phyloP scores from a whole-genome alignment of 129 eudicot species.

The Flaveria bidentis region DNA sequence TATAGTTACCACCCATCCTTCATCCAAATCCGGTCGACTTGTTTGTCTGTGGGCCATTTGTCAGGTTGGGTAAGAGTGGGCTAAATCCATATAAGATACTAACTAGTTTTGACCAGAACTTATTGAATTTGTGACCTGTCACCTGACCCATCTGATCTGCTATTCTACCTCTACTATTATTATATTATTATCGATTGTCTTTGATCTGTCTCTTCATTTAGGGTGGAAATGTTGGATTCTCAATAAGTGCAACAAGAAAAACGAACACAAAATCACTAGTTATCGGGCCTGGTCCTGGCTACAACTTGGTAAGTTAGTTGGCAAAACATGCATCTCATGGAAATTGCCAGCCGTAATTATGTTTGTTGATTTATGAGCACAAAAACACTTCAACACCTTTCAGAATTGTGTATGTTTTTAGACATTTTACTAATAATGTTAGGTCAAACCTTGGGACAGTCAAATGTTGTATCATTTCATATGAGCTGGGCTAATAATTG shows the following conservation, averaged over 20 bases:
- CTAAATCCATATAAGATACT: neutral
- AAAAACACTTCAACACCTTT: neutral
- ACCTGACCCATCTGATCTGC: neutral
- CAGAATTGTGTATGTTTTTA: neutral
- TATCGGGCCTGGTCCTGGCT: constrained; percentile 95
- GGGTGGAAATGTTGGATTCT: constrained; percentile 78
- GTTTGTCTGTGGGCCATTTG: no score
- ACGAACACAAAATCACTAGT: constrained; percentile 55
- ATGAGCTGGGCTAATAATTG: neutral
- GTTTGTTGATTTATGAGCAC: neutral
- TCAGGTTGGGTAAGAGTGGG: no score
- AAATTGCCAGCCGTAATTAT: neutral
- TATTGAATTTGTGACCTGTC: neutral
- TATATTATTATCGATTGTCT: neutral
- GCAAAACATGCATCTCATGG: neutral
- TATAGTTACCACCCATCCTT: no score
- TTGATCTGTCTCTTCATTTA: constrained; percentile 26
- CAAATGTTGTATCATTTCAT: neutral
- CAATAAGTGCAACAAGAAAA: constrained; percentile 67
- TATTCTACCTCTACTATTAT: neutral
- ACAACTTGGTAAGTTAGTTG: constrained; percentile 68
- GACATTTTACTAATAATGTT: neutral
- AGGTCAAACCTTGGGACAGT: neutral
- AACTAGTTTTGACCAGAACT: neutral
- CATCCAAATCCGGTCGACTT: no score